Base-by-base conservation (phyloP, 129 eudicot species). In the Gnaphalium uliginosum region DNA sequence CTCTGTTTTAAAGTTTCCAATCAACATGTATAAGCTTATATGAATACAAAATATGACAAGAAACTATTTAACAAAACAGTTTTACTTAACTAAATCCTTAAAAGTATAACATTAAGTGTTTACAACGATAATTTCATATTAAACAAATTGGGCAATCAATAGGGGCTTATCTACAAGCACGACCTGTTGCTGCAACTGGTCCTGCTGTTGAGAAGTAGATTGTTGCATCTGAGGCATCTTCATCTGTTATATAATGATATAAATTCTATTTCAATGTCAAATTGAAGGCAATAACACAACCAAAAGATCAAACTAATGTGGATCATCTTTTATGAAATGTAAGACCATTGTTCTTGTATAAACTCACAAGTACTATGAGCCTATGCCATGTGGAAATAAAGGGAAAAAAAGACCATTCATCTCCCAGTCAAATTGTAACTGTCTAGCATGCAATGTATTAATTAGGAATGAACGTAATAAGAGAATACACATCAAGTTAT, bases 151-250 rank as follows among this genome's bases (percentile, higher is more conserved):
- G 57, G 54, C 60, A 73, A 73, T 73, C 24, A 43, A 59, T 58
- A 57, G 26, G 24, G 26, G 24, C 2, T 73, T 17, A 26, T 73
- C 58, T 59, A 73, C 17, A 59, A 53, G 51, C 41, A 60, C 39
- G 54, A 88, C 95, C 95, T 86, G 95, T 61, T 86, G 97, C 81
- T 85, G 91, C 80, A 88, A 81, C 85, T 88, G 92, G 59, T 91
- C 95, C 83, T 91, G 95, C 68, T 84, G 95, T 77, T 83, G 92
- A 71, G 97, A 91, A 57, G 92, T 81, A 30, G 92, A 81, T 50
- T 88, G 97, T 67, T 82, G 94, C 85, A 85, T 84, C 67, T 86
- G 97, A 72, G 82, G 72, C 83, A 88, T 81, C 82, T 88, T 88
- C 89, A 86, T 85, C 95, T 91, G 88, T 80, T 33, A 57, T 63